These are phyloP conservation scores for Rhizophora mangle DNA, from an alignment of 345 rosid genomes.

Conservation along the genomic window DNA sequence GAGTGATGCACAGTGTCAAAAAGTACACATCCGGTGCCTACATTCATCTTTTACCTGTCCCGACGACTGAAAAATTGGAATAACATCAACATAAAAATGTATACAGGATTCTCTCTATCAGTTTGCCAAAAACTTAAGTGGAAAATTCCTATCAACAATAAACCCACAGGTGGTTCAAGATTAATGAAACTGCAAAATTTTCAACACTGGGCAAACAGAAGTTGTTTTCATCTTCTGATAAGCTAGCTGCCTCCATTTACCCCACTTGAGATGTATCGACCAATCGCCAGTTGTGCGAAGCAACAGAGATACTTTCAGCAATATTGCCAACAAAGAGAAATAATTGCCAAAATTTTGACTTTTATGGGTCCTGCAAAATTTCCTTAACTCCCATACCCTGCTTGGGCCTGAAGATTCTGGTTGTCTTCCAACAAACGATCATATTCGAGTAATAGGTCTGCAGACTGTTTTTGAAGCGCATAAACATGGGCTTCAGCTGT, in stretches of 20 bases:
- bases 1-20: no score
- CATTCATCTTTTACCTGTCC: no score
- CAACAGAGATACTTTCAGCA: slow-evolving; percentile 7
- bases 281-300: slow-evolving; percentile 14
- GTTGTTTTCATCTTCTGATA: background rate
- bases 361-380: slow-evolving; percentile 9
- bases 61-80: no score
- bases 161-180: slow-evolving; percentile 3
- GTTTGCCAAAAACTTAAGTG: no score
- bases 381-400: slow-evolving; percentile 43
- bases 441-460: slow-evolving; percentile 78
- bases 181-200: slow-evolving; percentile 27
- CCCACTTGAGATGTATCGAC: background rate
- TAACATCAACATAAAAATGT: no score
- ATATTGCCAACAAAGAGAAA: background rate
- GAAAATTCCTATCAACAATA: no score
- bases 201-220: background rate
- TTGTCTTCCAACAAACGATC: slow-evolving; percentile 81
- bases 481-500: slow-evolving; percentile 77
- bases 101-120: no score
- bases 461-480: slow-evolving; percentile 78
- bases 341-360: slow-evolving; percentile 6
- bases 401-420: slow-evolving; percentile 72
- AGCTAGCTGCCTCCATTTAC: background rate
- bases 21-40: no score